Conservation (phyloP, 2,329 filamentous ascomycete genomes). For the Lachnellula cervina region DNA sequence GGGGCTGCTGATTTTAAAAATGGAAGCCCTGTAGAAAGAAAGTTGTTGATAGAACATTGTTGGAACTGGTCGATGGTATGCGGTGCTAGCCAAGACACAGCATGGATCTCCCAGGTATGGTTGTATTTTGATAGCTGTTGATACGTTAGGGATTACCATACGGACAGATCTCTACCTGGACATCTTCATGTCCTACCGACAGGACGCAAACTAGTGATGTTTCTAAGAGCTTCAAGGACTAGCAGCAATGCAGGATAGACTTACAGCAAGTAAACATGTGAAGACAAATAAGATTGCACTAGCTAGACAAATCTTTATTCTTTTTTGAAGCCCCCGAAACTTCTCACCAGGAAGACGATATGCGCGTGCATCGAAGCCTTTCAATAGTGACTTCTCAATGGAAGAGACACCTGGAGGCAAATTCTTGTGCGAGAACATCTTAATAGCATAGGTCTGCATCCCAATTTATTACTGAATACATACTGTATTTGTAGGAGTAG, state of each 20-base stretch:
- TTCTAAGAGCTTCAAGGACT: neutral
- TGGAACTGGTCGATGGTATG: constrained; percentile 30
- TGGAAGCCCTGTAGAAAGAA: constrained; percentile 39
- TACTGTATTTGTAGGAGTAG: too few species aligned
- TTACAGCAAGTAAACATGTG: constrained; percentile 14
- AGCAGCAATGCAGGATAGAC: neutral
- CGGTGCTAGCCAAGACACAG: neutral
- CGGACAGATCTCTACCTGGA: neutral
- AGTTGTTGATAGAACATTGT: constrained; percentile 49
- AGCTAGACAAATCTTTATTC: constrained; percentile 7
- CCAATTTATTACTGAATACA: too few species aligned
- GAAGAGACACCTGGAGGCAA: too few species aligned
- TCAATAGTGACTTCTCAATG: too few species aligned
- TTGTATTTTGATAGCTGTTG: neutral
- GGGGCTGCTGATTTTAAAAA: constrained; percentile 47
- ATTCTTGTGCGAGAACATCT: too few species aligned
- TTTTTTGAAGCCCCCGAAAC: neutral
- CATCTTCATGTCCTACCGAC: neutral
- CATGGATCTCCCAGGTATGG: neutral
- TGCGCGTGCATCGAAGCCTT: too few species aligned
- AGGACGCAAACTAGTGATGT: neutral
- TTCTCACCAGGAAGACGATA: neutral
- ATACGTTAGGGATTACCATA: neutral
- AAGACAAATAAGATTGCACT: constrained; percentile 2
- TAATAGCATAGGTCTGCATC: too few species aligned